Conservation (phyloP, 1,284 basidiomycete genomes). For the Tetrapyrgos nigripes region DNA sequence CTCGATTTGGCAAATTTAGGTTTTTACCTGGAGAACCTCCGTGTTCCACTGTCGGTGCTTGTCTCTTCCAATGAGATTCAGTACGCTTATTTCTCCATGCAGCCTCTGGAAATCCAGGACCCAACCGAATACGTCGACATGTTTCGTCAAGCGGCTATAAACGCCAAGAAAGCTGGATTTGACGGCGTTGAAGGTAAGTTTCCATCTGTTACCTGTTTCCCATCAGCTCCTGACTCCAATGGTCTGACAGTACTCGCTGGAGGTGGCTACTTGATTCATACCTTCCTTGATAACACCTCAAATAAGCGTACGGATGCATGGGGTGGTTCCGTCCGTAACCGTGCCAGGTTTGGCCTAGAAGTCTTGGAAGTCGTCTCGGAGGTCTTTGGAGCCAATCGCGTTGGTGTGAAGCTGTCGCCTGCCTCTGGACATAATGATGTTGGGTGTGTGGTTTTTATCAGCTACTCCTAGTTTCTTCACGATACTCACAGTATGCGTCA, state of each 20-base stretch:
- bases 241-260: conserved; percentile 28
- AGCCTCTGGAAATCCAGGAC: conserved; percentile 20
- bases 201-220: background rate
- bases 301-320: conserved; percentile 57
- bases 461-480: background rate
- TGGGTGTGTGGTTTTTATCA: conserved; percentile 12
- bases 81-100: conserved; percentile 35
- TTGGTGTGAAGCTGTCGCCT: conserved; percentile 48
- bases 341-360: conserved; percentile 48
- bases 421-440: conserved; percentile 40
- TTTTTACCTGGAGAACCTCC: conserved; percentile 28
- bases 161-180: conserved; percentile 35
- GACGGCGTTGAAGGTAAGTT: conserved; percentile 45
- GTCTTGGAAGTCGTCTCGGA: conserved; percentile 40
- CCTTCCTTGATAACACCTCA: conserved; percentile 48
- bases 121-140: conserved; percentile 33
- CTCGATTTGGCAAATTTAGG: conserved; percentile 12
- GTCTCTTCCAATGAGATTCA: background rate
- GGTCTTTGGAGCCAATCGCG: conserved; percentile 47
- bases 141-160: conserved; percentile 46
- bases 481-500: background rate
- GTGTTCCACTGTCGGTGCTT: conserved; percentile 41
- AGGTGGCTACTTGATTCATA: conserved; percentile 51
- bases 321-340: conserved; percentile 53
- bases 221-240: background rate